Conservation (phyloP, 73 alveolate genomes). For the Paramecium primaurelia region DNA sequence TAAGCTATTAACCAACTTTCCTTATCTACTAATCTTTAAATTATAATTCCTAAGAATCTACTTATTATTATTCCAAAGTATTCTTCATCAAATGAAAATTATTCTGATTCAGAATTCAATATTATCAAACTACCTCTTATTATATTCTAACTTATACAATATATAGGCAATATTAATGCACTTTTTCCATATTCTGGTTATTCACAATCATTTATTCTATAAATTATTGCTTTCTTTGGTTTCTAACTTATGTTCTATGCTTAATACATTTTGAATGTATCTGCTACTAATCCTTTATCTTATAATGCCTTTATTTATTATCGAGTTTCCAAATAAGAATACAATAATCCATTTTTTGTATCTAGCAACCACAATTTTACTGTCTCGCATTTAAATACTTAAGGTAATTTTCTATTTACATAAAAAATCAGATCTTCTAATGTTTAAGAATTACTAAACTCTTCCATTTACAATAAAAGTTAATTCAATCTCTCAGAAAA, state of each 20-base stretch:
- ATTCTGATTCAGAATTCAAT: slow-evolving; percentile 34
- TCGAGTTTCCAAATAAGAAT: slow-evolving; percentile 25
- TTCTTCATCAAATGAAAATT: slow-evolving; percentile 61
- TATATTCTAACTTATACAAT: background rate
- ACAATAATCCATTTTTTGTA: background rate
- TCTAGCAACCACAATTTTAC: slow-evolving; percentile 19
- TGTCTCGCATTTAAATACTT: slow-evolving; percentile 15
- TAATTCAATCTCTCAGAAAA: slow-evolving; percentile 16
- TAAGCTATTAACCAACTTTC: background rate
- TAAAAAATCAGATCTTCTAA: background rate
- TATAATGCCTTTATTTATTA: background rate
- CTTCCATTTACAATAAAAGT: background rate
- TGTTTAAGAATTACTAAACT: background rate
- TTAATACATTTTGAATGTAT: background rate
- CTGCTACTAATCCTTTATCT: slow-evolving; percentile 27
- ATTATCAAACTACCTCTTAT: slow-evolving; percentile 37
- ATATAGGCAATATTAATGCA: slow-evolving; percentile 12
- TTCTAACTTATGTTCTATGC: background rate
- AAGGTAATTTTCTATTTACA: background rate
- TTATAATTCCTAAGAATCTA: background rate
- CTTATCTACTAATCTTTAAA: slow-evolving; percentile 9
- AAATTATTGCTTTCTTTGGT: background rate
- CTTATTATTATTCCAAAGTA: slow-evolving; percentile 45
- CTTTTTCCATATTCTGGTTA: slow-evolving; percentile 6
- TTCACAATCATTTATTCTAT: background rate